Base-by-base conservation (phyloP, 2,329 filamentous ascomycete species). In the Seiridium cupressi region DNA sequence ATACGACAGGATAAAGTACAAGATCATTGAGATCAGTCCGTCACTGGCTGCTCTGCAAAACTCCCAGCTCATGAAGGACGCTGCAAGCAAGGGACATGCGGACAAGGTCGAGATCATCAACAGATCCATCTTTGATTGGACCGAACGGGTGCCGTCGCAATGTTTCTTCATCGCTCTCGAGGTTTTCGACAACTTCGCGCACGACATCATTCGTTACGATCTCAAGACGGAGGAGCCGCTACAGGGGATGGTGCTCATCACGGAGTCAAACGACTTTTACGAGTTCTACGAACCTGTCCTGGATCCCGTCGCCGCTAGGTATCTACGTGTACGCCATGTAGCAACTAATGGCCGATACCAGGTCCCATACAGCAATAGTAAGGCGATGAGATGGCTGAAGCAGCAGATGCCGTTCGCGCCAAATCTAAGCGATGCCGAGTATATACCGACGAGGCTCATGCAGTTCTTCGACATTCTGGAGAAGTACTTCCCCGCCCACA, bases 161-260 rank as follows among this genome's bases (percentile, higher is more conserved):
- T 98, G 95, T 79, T 99, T 96, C 82, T 98, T 99, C 81, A 85
- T 99, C 47, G 95, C 94, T 49, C 90, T 99, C 76, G 95, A 99
- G 77, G 95, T 99, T 65, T 97, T 97, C 71, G 95, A 99, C 80
- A 99, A 99, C 78, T 98, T 99, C 73, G 89, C 92, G 42, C 96
- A 99, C 79, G 95, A 99, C 77, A 85, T 89, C 61, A 87, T 99
- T 63, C 93, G 96, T 64, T 99, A 98, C 78, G 90, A 98, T 76
- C 82, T 89, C 9, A 76, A 82, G 62, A 96, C 93, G 9, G 91
- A 92, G 72, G 81, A 89, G 65, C 91, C 94, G 0, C 84, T 97
- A 58, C 96, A 99, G 78, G 93, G 92, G 55, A 89, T 89, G 63
- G 93, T 98, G 11, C 82, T 99, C 44, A 89, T 99, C 70, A 92